Evolutionary conservation across 2,329 filamentous ascomycete genomes (phyloP), one percentile per base, ranked within the genome.

Genomic region (Fusarium poae): DNA sequence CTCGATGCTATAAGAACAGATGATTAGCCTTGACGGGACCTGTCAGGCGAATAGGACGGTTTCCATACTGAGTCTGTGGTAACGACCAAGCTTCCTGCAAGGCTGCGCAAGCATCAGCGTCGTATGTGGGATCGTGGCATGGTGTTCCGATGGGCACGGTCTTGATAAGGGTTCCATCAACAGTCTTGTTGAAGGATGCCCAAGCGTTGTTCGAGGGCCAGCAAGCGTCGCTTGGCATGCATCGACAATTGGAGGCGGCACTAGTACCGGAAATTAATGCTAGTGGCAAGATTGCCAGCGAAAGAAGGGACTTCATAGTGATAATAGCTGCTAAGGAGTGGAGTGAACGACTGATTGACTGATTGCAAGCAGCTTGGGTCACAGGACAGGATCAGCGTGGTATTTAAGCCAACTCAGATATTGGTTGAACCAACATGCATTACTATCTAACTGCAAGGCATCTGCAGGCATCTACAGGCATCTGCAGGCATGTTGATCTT

Each of bases 201-300:
- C 86, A 89, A n/a, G 76, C 72, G 8, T 66, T 50, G 4, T 61
- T 27, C 0, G 78, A 77, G 1, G 87, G 87, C 87, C 87, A 89
- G 71, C 82, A 85, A 1, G 70, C 32, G 51, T 88, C 85, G 18
- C 81, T 81, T 2, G 86, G 85, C 34, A 84, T 81, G 74, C 81
- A 86, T 10, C 48, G 48, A 16, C 48, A 51, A 20, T 66, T 72
- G 44, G 67, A 16, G 52, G 45, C 37, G 30, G 66, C 29, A 5
- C 30, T 39, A 51, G 34, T 11, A 15, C 12, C 12, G 18, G 25
- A 21, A 8, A 51, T 39, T 16, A 8, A 35, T 40, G 23, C 48
- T 39, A 51, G 48, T 37, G 48, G 48, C 15, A 51, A 34, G 25
- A 51, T 18, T 27, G 34, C 48, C 23, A 51, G 20, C 23, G 48